phyloP scores from a whole-genome alignment of 176 grass and related monocot genomes.

The Microstegium vimineum region DNA sequence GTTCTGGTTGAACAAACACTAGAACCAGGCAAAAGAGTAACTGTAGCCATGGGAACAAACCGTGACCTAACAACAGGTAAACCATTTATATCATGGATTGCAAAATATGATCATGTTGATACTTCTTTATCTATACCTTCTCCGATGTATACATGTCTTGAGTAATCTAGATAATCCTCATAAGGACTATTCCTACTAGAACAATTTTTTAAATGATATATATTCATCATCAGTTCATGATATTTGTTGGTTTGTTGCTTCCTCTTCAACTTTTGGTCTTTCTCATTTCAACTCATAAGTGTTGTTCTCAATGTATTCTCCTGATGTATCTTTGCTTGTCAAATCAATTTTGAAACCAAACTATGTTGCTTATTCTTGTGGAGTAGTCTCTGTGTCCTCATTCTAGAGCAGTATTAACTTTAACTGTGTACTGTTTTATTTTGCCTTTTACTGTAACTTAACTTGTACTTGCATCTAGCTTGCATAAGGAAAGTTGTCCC shows the following conservation, averaged over 20 bases:
- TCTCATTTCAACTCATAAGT: not conserved
- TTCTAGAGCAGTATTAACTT: conserved; percentile 8
- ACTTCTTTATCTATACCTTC: not conserved
- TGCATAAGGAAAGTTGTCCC: conserved; percentile 59
- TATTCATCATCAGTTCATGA: no score
- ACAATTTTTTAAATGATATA: no score
- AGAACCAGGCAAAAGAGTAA: conserved; percentile 82
- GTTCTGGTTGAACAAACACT: conserved; percentile 72
- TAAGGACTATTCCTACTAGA: not conserved
- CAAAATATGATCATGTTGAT: not conserved
- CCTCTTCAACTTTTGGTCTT: not conserved
- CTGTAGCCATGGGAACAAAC: conserved; percentile 80
- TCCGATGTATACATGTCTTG: not conserved
- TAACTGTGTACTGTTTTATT: not conserved
- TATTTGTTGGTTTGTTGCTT: not conserved
- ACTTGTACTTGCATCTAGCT: conserved; percentile 41
- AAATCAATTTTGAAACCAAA: not conserved
- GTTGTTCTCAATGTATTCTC: not conserved
- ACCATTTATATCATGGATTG: conserved; percentile 14
- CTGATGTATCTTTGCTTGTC: not conserved
- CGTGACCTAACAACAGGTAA: conserved; percentile 75
- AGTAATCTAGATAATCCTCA: not conserved
- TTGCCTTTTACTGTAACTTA: conserved; percentile 15
- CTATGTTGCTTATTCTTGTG: not conserved
- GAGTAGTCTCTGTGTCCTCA: not conserved